Percentiles rank a stretch among this genome's conserved stretches.
phyloP scores from a whole-genome alignment of 2,329 filamentous ascomycete species.

The Cladosporium cucumerinum region DNA sequence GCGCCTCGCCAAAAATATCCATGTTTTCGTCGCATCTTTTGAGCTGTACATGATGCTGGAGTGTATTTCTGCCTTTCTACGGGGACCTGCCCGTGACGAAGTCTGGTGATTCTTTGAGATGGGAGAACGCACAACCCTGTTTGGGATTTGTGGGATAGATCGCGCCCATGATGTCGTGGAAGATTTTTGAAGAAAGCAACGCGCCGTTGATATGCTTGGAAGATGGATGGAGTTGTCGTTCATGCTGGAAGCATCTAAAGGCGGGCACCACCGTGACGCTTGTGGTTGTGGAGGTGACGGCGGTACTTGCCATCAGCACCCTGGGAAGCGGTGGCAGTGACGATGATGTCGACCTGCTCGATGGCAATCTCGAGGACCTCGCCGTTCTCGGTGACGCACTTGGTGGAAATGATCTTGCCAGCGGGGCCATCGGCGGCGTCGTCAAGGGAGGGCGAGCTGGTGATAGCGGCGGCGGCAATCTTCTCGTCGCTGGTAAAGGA shows the following conservation, averaged over 20 bases:
- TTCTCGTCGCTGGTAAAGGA: slow-evolving; percentile 21
- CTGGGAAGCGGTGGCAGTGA: slow-evolving; percentile 36
- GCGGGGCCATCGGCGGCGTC: slow-evolving; percentile 19
- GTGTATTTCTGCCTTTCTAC: slow-evolving; percentile 3
- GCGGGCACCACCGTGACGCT: slow-evolving; percentile 22
- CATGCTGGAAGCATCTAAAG: slow-evolving; percentile 13
- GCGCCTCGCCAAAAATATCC: slow-evolving; percentile 4
- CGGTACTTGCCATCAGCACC: slow-evolving; percentile 27
- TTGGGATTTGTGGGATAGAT: background rate
- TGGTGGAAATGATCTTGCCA: slow-evolving; percentile 36
- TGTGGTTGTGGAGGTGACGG: slow-evolving; percentile 32
- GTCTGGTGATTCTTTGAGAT: background rate
- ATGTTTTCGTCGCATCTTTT: slow-evolving; percentile 8
- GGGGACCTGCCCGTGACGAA: slow-evolving; percentile 14
- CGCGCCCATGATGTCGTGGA: slow-evolving; percentile 6
- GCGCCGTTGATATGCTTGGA: slow-evolving; percentile 14
- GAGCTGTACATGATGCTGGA: slow-evolving; percentile 11
- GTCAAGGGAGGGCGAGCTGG: slow-evolving; percentile 28
- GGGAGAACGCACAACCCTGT: background rate
- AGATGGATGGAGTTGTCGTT: slow-evolving; percentile 5
- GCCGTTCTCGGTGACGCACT: slow-evolving; percentile 42
- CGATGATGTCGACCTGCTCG: slow-evolving; percentile 42
- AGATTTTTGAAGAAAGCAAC: slow-evolving; percentile 8
- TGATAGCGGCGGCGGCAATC: slow-evolving; percentile 21
- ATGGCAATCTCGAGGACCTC: slow-evolving; percentile 45